phyloP scores from a whole-genome alignment of 208 protist genomes.

The Leishmania guyanensis region DNA sequence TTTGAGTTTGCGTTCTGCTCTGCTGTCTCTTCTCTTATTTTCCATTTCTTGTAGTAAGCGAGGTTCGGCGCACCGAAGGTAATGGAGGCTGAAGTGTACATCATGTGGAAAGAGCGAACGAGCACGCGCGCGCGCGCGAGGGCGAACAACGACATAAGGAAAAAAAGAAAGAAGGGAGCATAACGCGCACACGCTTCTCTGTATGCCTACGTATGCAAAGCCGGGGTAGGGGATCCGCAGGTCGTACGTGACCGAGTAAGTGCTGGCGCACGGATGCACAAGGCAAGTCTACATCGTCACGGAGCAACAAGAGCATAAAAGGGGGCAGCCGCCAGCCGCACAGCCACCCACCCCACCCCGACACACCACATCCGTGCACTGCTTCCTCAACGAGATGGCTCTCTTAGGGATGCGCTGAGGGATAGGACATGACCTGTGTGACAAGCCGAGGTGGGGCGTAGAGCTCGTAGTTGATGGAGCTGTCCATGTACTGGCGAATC shows the following conservation, averaged over 20 bases:
- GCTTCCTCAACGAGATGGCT: background rate
- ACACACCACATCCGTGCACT: background rate
- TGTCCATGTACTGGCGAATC: slow-evolving; percentile 91
- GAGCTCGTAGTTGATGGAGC: slow-evolving; percentile 93
- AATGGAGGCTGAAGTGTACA: background rate
- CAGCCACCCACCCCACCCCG: background rate
- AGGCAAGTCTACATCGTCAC: background rate
- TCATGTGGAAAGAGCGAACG: background rate
- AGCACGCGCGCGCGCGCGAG: background rate
- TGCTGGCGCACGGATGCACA: background rate
- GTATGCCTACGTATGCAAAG: background rate
- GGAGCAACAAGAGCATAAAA: background rate
- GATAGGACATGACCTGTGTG: slow-evolving; percentile 17
- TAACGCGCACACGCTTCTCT: background rate
- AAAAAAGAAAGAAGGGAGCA: slow-evolving; percentile 2
- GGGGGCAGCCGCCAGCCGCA: background rate
- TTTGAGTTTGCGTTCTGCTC: background rate
- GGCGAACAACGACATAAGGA: background rate
- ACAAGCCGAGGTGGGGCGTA: slow-evolving; percentile 78
- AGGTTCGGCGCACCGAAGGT: background rate
- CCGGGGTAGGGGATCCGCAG: too few species aligned
- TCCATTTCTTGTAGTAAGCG: background rate
- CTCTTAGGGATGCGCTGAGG: background rate
- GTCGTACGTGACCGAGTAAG: too few species aligned
- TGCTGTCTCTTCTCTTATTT: background rate